These are phyloP conservation scores for Cystofilobasidium ferigula DNA, from an alignment of 768 basidiomycete genomes.

Conservation along the genomic window DNA sequence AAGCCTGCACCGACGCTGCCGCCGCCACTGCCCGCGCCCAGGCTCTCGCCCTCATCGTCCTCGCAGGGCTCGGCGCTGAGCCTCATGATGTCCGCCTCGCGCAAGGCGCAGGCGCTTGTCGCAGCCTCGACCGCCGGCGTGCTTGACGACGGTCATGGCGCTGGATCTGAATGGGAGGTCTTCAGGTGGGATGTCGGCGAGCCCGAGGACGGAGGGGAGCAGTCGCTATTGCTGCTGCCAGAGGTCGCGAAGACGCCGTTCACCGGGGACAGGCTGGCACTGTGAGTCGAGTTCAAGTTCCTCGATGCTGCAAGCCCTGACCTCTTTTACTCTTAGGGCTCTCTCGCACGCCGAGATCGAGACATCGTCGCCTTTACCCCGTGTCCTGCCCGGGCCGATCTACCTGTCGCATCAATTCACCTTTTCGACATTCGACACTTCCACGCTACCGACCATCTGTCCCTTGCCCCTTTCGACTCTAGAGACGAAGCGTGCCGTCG, in stretches of 20 bases:
- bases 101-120: background rate
- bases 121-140: background rate
- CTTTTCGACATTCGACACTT: conserved; percentile 62
- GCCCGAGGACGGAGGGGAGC: background rate
- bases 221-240: background rate
- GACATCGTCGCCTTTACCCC: conserved; percentile 52
- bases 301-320: background rate
- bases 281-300: background rate
- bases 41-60: background rate
- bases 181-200: background rate
- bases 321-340: conserved; percentile 42
- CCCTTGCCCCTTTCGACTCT: conserved; percentile 58
- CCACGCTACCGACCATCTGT: conserved; percentile 59
- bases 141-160: background rate
- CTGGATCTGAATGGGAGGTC: background rate
- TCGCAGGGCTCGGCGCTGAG: background rate
- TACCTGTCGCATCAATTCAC: conserved; percentile 78
- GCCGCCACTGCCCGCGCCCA: background rate
- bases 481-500: conserved; percentile 52
- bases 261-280: background rate
- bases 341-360: conserved; percentile 74
- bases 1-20: background rate
- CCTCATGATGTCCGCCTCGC: conserved; percentile 5
- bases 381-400: conserved; percentile 58
- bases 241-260: background rate